phyloP scores from a whole-genome alignment of 805 yeast genomes.

The Zygosaccharomyces gambellarensis region DNA sequence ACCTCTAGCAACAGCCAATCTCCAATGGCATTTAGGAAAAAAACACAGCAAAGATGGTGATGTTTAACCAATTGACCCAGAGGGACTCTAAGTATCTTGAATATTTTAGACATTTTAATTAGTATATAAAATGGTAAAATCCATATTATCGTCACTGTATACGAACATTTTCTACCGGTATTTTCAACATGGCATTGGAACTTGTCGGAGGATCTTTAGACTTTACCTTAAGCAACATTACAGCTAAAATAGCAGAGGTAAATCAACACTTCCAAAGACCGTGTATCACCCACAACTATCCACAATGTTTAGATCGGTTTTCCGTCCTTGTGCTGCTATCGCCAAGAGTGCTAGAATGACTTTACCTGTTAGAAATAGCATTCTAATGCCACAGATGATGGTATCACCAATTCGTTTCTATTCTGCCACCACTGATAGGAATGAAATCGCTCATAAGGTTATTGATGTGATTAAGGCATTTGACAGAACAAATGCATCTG shows the following conservation, averaged over 20 bases:
- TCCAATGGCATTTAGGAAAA: background rate
- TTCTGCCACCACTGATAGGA: conserved; percentile 59
- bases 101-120: background rate
- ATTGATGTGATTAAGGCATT: conserved; percentile 68
- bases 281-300: background rate
- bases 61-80: background rate
- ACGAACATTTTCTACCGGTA: background rate
- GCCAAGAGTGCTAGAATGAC: conserved; percentile 27
- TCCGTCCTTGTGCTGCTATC: conserved; percentile 39
- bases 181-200: background rate
- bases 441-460: conserved; percentile 79
- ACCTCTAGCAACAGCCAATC: background rate
- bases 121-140: background rate
- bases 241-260: no score
- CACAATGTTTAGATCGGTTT: conserved; percentile 51
- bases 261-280: no score
- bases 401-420: conserved; percentile 40
- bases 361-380: conserved; percentile 35
- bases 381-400: conserved; percentile 24
- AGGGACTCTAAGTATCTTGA: background rate
- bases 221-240: background rate
- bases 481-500: conserved; percentile 52
- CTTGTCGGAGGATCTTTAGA: background rate
- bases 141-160: background rate
- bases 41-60: conserved; percentile 2